Conservation (phyloP, 75 land plant species). For the Cunninghamia lanceolata region DNA sequence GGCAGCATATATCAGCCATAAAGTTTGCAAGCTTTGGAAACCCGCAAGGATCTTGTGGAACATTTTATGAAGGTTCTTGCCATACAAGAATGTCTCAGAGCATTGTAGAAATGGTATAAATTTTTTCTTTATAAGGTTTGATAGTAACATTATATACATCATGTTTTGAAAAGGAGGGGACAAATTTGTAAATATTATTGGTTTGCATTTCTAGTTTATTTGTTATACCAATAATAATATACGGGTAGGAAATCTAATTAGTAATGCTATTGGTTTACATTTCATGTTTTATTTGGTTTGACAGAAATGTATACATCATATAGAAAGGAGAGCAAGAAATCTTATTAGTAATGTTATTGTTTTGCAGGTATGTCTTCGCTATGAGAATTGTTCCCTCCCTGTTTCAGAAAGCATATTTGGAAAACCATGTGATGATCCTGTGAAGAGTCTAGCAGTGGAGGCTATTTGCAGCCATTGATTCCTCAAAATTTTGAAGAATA, state of each 20-base stretch:
- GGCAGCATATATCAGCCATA: conserved; percentile 33
- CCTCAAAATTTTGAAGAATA: not conserved
- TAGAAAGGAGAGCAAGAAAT: not conserved
- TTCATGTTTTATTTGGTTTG: not conserved
- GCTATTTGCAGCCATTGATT: conserved; percentile 10
- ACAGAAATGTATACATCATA: not conserved
- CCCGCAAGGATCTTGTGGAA: conserved; percentile 30
- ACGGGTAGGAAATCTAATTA: too few species aligned
- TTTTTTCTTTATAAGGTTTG: not conserved
- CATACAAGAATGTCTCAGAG: conserved; percentile 16
- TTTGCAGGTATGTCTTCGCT: conserved; percentile 8
- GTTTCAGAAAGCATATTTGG: conserved; percentile 4
- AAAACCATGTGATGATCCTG: not conserved
- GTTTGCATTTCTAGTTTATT: too few species aligned
- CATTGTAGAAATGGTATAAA: conserved; percentile 20
- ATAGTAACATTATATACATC: too few species aligned
- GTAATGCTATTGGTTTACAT: too few species aligned
- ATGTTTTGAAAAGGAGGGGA: too few species aligned
- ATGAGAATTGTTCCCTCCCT: conserved; percentile 1
- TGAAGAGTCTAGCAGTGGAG: conserved; percentile 6
- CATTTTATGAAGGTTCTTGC: conserved; percentile 26
- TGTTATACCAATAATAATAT: too few species aligned
- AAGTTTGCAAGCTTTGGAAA: conserved; percentile 45
- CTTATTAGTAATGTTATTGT: not conserved
- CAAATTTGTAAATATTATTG: too few species aligned